Evolutionary conservation across 1,284 basidiomycete species (phyloP), one percentile per base, ranked within the genome.

Genomic region (Takashimella tepidaria): DNA sequence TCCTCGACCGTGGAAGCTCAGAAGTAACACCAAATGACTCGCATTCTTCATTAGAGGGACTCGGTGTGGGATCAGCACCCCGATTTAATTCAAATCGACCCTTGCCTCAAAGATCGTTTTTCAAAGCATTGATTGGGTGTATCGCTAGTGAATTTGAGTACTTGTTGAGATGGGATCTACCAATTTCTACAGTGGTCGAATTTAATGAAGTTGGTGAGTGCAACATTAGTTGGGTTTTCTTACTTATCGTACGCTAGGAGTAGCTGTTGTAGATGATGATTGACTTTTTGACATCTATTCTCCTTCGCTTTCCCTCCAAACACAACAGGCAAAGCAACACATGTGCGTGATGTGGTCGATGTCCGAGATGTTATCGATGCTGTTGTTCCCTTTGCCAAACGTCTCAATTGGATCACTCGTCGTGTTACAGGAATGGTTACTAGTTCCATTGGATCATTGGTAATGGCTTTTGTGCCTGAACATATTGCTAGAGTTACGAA

Each of bases 201-300:
- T 73, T 76, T 58, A 76, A 76, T 56, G 74, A 76, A 55, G 68
- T 69, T 43, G 70, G 65, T 67, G 47, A 50, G 63, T 64, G 10
- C n/a, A n/a, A n/a, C n/a, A n/a, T n/a, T n/a, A n/a, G n/a, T n/a
- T n/a, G n/a, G n/a, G n/a, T n/a, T n/a, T n/a, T n/a, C n/a, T n/a
- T n/a, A n/a, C n/a, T n/a, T n/a, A n/a, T n/a, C n/a, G n/a, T n/a
- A n/a, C n/a, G n/a, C n/a, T n/a, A n/a, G n/a, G n/a, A n/a, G n/a
- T n/a, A n/a, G n/a, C n/a, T n/a, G n/a, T n/a, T n/a, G n/a, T n/a
- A n/a, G n/a, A n/a, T n/a, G n/a, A n/a, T n/a, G 40, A 31, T 3
- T 41, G 25, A 41, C 19, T 6, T 22, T 26, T 50, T 8, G 25
- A 51, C 11, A 24, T 19, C 26, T 45, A 20, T 19, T 22, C 10